Percentiles rank a stretch among this genome's conserved stretches.
phyloP scores from a whole-genome alignment of 2,329 filamentous ascomycete genomes.

The Coleophoma cylindrospora region DNA sequence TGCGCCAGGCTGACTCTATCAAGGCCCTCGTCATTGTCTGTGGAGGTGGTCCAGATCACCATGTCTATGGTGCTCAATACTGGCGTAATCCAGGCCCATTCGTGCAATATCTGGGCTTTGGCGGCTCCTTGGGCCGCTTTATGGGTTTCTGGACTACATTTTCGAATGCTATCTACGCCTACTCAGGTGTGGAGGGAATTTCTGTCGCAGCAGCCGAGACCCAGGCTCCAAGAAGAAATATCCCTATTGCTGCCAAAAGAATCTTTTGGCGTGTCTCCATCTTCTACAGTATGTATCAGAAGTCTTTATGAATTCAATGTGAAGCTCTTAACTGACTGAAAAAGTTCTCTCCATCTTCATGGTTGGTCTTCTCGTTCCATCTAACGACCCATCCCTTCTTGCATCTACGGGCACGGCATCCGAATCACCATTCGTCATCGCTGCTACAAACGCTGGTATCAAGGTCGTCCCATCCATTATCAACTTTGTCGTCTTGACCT shows the following conservation, averaged over 20 bases:
- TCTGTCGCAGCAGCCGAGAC: slow-evolving; percentile 49
- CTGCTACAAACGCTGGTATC: slow-evolving; percentile 61
- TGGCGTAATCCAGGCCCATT: slow-evolving; percentile 67
- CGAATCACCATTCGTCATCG: slow-evolving; percentile 63
- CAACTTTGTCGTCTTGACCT: slow-evolving; percentile 70
- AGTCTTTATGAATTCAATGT: no score
- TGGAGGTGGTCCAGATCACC: slow-evolving; percentile 54
- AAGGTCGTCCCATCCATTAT: slow-evolving; percentile 63
- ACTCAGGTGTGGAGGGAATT: slow-evolving; percentile 44
- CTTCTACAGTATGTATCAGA: slow-evolving; percentile 36
- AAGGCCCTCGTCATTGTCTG: slow-evolving; percentile 53
- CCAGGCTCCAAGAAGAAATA: slow-evolving; percentile 41
- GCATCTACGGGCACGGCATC: slow-evolving; percentile 43
- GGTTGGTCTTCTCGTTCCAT: slow-evolving; percentile 53
- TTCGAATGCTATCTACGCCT: slow-evolving; percentile 35
- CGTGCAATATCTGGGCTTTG: slow-evolving; percentile 53
- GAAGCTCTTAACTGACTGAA: no score
- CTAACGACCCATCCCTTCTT: slow-evolving; percentile 40
- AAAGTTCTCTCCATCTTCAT: slow-evolving; percentile 37
- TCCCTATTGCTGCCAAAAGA: slow-evolving; percentile 41
- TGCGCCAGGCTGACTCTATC: not conserved
- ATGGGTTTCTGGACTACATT: slow-evolving; percentile 51
- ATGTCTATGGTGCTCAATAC: slow-evolving; percentile 60
- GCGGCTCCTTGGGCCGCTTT: slow-evolving; percentile 52
- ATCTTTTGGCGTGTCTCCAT: slow-evolving; percentile 48